Evolutionary conservation across 1,284 basidiomycete genomes (phyloP).

Genomic region (Apiotrichum mycotoxinovorans): DNA sequence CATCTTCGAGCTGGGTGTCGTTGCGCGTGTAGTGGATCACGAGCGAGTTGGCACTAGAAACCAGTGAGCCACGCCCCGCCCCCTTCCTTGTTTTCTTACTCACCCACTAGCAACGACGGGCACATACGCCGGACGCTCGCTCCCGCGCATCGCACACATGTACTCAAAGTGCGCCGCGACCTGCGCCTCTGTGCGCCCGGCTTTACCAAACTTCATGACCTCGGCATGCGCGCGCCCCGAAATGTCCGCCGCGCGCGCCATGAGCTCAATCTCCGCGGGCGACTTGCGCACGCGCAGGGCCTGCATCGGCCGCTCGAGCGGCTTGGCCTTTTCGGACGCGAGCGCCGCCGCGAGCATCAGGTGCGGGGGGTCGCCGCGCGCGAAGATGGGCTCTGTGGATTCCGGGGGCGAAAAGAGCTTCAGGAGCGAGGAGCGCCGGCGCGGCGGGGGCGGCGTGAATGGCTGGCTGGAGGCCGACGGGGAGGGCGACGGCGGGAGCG

Average conservation of each 20-base stretch:
- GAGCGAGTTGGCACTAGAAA: constrained; percentile 66
- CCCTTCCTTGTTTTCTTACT: constrained; percentile 23
- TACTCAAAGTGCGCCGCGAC: constrained; percentile 88
- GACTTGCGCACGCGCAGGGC: constrained; percentile 51
- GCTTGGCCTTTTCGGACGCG: constrained; percentile 35
- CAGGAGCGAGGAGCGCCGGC: constrained; percentile 42
- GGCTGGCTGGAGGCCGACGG: constrained; percentile 42
- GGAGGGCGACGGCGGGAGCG: constrained; percentile 47
- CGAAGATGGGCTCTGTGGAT: constrained; percentile 21
- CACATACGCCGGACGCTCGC: constrained; percentile 83
- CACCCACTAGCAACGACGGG: constrained; percentile 92
- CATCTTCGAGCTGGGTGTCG: constrained; percentile 66
- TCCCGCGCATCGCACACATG: constrained; percentile 68
- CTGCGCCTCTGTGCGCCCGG: constrained; percentile 67
- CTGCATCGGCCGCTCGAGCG: constrained; percentile 49
- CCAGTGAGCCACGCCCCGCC: constrained; percentile 32
- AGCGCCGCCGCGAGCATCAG: constrained; percentile 46
- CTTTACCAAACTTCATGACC: constrained; percentile 70
- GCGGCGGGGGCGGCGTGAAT: constrained; percentile 36
- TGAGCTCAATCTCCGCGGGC: constrained; percentile 48
- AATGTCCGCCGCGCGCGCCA: constrained; percentile 53
- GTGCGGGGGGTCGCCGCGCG: constrained; percentile 42
- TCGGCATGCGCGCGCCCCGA: constrained; percentile 48
- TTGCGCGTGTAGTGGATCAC: constrained; percentile 92
- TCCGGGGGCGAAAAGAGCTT: constrained; percentile 41